A percentile compares a stretch with the other conserved stretches of the same genome.
phyloP scores from a whole-genome alignment of 148 eudicot species.

The Chenopodium quinoa region DNA sequence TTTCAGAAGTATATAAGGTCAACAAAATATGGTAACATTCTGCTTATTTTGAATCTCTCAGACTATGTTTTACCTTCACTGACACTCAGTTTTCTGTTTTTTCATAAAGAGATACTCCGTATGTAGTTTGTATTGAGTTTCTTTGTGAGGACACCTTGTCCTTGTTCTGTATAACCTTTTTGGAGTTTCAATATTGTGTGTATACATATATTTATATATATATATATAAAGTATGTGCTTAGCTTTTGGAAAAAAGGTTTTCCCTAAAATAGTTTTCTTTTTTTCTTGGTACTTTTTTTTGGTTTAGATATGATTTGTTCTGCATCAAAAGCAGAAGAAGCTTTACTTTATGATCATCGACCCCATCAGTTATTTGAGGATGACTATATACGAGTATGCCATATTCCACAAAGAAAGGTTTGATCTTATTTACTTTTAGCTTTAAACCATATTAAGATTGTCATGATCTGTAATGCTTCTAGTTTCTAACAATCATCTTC shows the following conservation, averaged over 20 bases:
- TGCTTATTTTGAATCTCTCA: background rate
- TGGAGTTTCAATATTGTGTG: too few species aligned
- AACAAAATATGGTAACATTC: slow-evolving; percentile 49
- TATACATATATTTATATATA: too few species aligned
- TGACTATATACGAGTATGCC: slow-evolving; percentile 67
- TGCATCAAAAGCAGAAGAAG: slow-evolving; percentile 25
- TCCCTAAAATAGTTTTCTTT: background rate
- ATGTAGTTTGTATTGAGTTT: too few species aligned
- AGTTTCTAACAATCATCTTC: slow-evolving; percentile 22
- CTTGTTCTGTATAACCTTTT: too few species aligned
- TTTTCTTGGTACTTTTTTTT: background rate
- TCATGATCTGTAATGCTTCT: slow-evolving; percentile 2
- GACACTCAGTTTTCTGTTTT: background rate
- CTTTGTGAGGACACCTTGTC: too few species aligned
- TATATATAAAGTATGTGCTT: background rate
- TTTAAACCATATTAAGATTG: background rate
- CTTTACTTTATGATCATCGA: slow-evolving; percentile 71
- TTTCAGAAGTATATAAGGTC: slow-evolving; percentile 73
- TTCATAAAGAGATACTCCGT: background rate
- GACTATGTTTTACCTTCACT: background rate
- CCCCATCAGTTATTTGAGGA: slow-evolving; percentile 60
- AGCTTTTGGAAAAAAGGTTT: background rate
- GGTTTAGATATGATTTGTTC: slow-evolving; percentile 38
- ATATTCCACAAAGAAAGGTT: slow-evolving; percentile 77
- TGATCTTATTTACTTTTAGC: background rate